phyloP scores from a whole-genome alignment of 169 alveolate genomes.

The Cryptosporidium sp. region DNA sequence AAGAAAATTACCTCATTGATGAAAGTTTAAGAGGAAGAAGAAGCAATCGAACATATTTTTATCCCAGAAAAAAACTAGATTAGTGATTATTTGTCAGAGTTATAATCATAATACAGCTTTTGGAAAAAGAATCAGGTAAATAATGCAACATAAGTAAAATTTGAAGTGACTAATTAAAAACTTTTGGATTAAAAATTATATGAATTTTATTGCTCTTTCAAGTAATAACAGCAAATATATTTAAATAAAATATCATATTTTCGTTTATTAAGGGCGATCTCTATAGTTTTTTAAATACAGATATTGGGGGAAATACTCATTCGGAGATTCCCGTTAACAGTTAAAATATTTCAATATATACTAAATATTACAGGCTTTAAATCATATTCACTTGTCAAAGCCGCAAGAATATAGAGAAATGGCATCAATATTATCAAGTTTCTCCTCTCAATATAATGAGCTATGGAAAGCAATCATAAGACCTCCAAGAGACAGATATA shows the following conservation, averaged over 20 bases:
- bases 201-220: neutral
- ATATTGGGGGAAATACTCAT: neutral
- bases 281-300: neutral
- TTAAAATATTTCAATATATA: neutral
- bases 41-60: neutral
- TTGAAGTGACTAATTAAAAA: neutral
- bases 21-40: neutral
- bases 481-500: constrained; percentile 88
- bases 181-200: neutral
- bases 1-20: neutral
- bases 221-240: neutral
- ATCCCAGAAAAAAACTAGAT: neutral
- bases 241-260: neutral
- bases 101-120: neutral
- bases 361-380: neutral
- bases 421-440: constrained; percentile 59
- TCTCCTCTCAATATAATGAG: constrained; percentile 78
- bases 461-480: constrained; percentile 90
- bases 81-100: neutral
- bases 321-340: neutral
- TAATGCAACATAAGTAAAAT: neutral
- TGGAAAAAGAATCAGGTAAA: neutral
- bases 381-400: neutral
- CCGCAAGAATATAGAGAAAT: neutral
- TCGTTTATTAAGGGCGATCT: neutral